A percentile compares a stretch with the other conserved stretches of the same genome.
Evolutionary conservation across 2,329 filamentous ascomycete genomes (phyloP).

Genomic region (Tolypocladium ophioglossoides): DNA sequence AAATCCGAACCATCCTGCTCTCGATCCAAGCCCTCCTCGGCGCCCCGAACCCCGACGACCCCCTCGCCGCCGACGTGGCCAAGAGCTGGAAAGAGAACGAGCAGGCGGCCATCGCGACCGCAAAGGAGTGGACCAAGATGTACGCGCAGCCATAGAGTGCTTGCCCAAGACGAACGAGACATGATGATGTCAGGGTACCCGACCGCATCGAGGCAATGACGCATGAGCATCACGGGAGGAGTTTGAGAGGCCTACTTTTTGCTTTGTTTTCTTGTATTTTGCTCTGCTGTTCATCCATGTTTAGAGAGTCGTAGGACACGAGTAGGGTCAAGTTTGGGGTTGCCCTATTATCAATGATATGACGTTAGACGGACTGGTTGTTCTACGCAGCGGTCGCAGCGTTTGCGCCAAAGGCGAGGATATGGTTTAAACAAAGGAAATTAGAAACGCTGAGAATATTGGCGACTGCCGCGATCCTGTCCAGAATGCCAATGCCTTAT

Average conservation of each 20-base stretch:
- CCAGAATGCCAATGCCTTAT: not conserved
- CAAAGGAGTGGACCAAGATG: conserved; percentile 81
- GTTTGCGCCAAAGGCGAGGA: not conserved
- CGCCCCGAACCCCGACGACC: conserved; percentile 94
- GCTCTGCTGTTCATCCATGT: conserved; percentile 2
- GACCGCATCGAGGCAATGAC: conserved; percentile 3
- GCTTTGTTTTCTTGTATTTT: conserved; percentile 6
- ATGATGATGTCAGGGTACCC: not conserved
- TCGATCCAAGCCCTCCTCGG: conserved; percentile 95
- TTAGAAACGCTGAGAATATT: not conserved
- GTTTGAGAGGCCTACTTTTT: conserved; percentile 8
- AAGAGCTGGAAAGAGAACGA: conserved; percentile 98
- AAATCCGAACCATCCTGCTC: conserved; percentile 96
- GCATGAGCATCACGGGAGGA: conserved; percentile 12
- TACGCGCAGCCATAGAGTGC: conserved; percentile 50
- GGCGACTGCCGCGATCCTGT: not conserved
- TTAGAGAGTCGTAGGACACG: conserved; percentile 1
- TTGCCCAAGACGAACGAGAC: not conserved
- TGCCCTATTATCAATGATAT: not conserved
- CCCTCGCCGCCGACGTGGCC: conserved; percentile 94
- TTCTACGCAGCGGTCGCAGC: not conserved
- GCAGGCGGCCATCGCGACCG: conserved; percentile 81
- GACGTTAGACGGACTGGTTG: not conserved
- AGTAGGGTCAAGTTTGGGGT: not conserved
- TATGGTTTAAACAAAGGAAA: not conserved